Base-by-base conservation (phyloP, 768 basidiomycete genomes). In the Mycena rebaudengoi region DNA sequence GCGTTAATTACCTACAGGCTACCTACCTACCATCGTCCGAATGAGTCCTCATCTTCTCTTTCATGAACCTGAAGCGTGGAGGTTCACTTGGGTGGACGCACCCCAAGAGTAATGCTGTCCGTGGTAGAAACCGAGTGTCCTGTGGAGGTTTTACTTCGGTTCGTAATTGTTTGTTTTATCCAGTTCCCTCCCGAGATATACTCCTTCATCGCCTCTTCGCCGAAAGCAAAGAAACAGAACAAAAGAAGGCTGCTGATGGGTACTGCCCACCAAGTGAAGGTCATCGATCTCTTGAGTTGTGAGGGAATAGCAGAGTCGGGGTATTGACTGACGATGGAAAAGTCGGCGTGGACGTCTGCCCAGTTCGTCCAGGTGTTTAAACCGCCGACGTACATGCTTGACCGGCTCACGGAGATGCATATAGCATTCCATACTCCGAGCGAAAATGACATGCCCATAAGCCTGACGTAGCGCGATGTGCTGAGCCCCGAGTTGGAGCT, bases 151-250 rank as follows among this genome's bases (percentile, higher is more conserved):
- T n/a, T n/a, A n/a, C n/a, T n/a, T n/a, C n/a, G n/a, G n/a, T n/a
- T n/a, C n/a, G n/a, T n/a, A n/a, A n/a, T n/a, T n/a, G n/a, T n/a
- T n/a, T n/a, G n/a, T n/a, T n/a, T n/a, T n/a, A n/a, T n/a, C n/a
- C n/a, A n/a, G n/a, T n/a, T n/a, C n/a, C n/a, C n/a, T n/a, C n/a
- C n/a, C n/a, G n/a, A n/a, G n/a, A n/a, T n/a, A 30, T 60, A 60
- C 6, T 25, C 48, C 8, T 16, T 32, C 11, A n/a, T 44, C 7
- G 58, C 29, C 8, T 60, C 49, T 7, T 7, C 16, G 5, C 58
- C 58, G 21, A 60, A 60, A 2, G 37, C 58, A 43, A 62, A 62
- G 44, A 62, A 62, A 7, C 2, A 43, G 14, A 62, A 62, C 5
- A 55, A 28, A 16, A 62, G 49, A 20, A 55, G 21, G 16, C 44